phyloP scores from a whole-genome alignment of 208 protist genomes.

The Leishmania amazonensis region DNA sequence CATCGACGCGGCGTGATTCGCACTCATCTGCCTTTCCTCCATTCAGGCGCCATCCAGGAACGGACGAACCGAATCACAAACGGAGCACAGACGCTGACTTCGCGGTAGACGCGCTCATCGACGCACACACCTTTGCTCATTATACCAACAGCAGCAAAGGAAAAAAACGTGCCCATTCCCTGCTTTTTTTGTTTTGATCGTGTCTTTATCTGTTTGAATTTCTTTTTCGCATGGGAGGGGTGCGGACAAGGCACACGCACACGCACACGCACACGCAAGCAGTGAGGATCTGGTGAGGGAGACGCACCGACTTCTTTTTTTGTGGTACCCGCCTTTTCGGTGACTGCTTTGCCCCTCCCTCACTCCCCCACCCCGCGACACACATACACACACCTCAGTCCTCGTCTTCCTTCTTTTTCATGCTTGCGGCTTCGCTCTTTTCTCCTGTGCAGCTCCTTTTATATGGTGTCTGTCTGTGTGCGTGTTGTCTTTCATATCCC shows the following conservation, averaged over 20 bases:
- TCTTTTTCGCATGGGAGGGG: background rate
- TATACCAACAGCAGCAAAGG: background rate
- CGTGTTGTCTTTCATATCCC: background rate
- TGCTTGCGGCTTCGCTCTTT: slow-evolving; percentile 10
- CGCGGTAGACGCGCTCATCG: background rate
- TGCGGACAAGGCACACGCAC: background rate
- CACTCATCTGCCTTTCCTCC: background rate
- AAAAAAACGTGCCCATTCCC: background rate
- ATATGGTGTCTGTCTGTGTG: background rate
- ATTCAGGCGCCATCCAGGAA: background rate
- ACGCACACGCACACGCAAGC: background rate
- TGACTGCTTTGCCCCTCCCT: background rate
- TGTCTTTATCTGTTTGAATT: background rate
- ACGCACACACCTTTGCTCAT: background rate
- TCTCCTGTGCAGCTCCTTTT: background rate
- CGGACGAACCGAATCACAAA: background rate
- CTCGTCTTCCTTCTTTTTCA: background rate
- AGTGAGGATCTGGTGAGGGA: background rate
- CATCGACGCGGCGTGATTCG: background rate
- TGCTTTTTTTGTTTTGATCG: background rate
- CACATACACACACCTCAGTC: background rate
- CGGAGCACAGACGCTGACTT: background rate
- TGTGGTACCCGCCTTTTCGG: background rate
- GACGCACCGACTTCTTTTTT: background rate
- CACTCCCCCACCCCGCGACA: background rate